Conservation (phyloP, 2,329 filamentous ascomycete genomes). For the Penicillium italicum region DNA sequence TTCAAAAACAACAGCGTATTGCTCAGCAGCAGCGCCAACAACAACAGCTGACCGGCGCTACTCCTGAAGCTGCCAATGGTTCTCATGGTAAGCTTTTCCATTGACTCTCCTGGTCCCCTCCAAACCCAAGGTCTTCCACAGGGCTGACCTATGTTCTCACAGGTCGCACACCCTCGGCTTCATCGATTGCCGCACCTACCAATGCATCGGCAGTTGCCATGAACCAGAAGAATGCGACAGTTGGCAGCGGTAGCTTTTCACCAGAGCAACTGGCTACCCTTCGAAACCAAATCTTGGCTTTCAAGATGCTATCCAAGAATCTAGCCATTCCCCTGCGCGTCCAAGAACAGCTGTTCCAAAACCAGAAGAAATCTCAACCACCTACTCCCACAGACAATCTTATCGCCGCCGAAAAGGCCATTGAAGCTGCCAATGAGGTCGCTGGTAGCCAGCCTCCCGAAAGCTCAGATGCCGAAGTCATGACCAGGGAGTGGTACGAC, state of each 20-base stretch:
- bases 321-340: conserved; percentile 72
- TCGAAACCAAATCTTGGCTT: conserved; percentile 82
- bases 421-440: conserved; percentile 40
- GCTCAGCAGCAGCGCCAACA: conserved; percentile 40
- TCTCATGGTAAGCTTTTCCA: conserved; percentile 38
- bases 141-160: neutral
- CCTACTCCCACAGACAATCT: conserved; percentile 39
- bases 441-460: conserved; percentile 32
- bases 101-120: neutral
- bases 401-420: conserved; percentile 31
- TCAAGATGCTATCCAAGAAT: conserved; percentile 86
- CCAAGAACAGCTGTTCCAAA: conserved; percentile 77
- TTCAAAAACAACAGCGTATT: conserved; percentile 52
- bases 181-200: conserved; percentile 29
- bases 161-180: conserved; percentile 38
- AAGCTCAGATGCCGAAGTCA: conserved; percentile 23
- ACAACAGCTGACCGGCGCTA: conserved; percentile 45
- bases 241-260: conserved; percentile 60
- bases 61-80: conserved; percentile 38
- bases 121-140: neutral
- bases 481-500: conserved; percentile 56
- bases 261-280: conserved; percentile 75
- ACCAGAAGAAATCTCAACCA: conserved; percentile 36
- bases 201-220: conserved; percentile 17
- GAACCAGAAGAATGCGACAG: conserved; percentile 29